Evolutionary conservation across 1,284 basidiomycete species (phyloP), one percentile per base, ranked within the genome.

Genomic region (Exsudoporus floridanus): DNA sequence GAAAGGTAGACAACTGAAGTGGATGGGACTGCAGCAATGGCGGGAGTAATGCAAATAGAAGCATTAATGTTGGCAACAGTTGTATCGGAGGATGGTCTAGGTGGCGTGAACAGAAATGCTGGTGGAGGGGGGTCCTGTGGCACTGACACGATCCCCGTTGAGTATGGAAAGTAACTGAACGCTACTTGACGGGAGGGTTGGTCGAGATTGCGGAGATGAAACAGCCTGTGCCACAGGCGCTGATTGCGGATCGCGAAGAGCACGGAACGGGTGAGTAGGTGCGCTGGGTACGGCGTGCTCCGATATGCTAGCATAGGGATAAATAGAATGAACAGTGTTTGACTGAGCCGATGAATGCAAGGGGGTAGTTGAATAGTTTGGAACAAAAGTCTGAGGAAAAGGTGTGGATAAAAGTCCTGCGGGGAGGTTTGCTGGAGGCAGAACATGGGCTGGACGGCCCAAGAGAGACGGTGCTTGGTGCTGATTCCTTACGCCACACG

Each of bases 401-500:
- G 53, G 48, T 40, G 50, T 44, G 41, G 57, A 46, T 25, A 50
- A 19, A 31, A 57, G 50, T 50, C 55, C 46, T 42, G 59, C 59
- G 18, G 55, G 47, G 48, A 50, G 53, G 27, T 42, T 56, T 23
- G 46, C 23, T 36, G 46, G 35, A n/a, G 50, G 40, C 4, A 40
- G 25, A 46, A 37, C 50, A 21, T 53, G 48, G 7, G 47, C 13
- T 40, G 46, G 39, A n/a, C 64, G 61, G 40, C 70, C 62, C 38
- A 70, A 52, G 47, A 80, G 60, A 30, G 76, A 65, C 19, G 79
- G 70, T 30, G 81, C 63, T 55, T 84, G 80, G 45, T 69, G 77
- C 57, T 83, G 82, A 70, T 71, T 60, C 42, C 42, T 51, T 36
- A 43, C 6, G 27, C 42, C 14, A 41, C 49, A 54, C 5, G 41